phyloP scores from a whole-genome alignment of 176 grass and related monocot genomes.

The Zoysia pacifica region DNA sequence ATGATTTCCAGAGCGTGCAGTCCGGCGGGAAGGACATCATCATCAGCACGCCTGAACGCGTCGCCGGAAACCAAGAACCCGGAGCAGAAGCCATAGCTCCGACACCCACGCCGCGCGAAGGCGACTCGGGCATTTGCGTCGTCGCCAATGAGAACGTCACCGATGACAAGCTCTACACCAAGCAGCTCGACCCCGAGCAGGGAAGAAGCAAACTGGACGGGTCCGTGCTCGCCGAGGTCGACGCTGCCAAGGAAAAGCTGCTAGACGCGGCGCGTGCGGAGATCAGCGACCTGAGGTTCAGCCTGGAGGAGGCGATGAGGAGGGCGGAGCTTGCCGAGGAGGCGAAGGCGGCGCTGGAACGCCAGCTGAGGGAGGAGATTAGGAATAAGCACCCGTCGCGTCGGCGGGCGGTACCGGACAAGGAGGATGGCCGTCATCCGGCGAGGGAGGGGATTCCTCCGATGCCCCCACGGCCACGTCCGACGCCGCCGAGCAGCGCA shows the following conservation, averaged over 20 bases:
- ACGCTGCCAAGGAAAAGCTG: slow-evolving; percentile 27
- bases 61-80: not conserved
- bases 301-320: slow-evolving; percentile 49
- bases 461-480: not conserved
- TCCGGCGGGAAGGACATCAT: slow-evolving; percentile 13
- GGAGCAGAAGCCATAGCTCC: not conserved
- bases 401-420: not conserved
- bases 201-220: not conserved
- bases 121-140: not conserved
- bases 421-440: not conserved
- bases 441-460: not conserved
- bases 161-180: slow-evolving; percentile 26
- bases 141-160: not conserved
- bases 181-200: slow-evolving; percentile 19
- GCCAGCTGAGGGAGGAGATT: slow-evolving; percentile 47
- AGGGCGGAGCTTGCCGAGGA: slow-evolving; percentile 60
- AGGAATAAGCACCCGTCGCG: slow-evolving; percentile 23
- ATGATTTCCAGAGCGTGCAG: slow-evolving; percentile 24
- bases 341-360: slow-evolving; percentile 56
- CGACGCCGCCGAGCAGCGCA: not conserved
- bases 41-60: not conserved
- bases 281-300: slow-evolving; percentile 59
- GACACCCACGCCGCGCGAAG: not conserved
- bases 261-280: slow-evolving; percentile 40
- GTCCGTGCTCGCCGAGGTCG: too few species aligned